Base-by-base conservation (phyloP, 73 alveolate genomes). In the Paramecium caudatum region DNA sequence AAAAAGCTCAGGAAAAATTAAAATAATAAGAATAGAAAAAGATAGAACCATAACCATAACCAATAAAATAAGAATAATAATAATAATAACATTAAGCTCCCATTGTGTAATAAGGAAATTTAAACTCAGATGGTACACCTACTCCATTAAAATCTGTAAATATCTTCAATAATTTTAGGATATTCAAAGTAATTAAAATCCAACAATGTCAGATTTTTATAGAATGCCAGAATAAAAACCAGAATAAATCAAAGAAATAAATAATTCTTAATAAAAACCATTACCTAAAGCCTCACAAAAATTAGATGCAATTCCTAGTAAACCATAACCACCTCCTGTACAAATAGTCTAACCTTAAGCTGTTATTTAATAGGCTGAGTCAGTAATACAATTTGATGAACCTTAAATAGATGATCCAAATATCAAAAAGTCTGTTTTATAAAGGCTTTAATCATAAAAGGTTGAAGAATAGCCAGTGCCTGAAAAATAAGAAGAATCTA, bases 401-500 rank as follows among this genome's bases (percentile, higher is more conserved):
- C n/a, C n/a, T n/a, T n/a, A n/a, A 47, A 90, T 41, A 13, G 84
- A 78, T 43, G 93, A 70, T 23, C 43, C 7, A n/a, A 25, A 23
- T 37, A 45, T 62, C 13, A 30, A 41, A 63, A 25, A 86, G 12
- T 61, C 63, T 13, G 87, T 47, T 6, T 63, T 19, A 16, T 21
- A 25, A 27, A 86, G 46, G 16, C 10, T 55, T 16, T 61, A 23
- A 47, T 37, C 23, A 3, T 6, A 86, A 86, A 41, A 86, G 43
- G n/a, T n/a, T n/a, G n/a, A n/a, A n/a, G n/a, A n/a, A n/a, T n/a
- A n/a, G n/a, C n/a, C n/a, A n/a, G n/a, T n/a, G n/a, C n/a, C n/a
- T 27, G 68, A 7, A 27, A 46, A 83, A 15, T 21, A 86, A 48
- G 90, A 32, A 3, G 93, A 86, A 86, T 41, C 81, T n/a, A 34